Percentiles rank a stretch among this genome's conserved stretches.
Evolutionary conservation across 2,329 filamentous ascomycete genomes (phyloP).

Genomic region (Chaetomiaceae sp.): DNA sequence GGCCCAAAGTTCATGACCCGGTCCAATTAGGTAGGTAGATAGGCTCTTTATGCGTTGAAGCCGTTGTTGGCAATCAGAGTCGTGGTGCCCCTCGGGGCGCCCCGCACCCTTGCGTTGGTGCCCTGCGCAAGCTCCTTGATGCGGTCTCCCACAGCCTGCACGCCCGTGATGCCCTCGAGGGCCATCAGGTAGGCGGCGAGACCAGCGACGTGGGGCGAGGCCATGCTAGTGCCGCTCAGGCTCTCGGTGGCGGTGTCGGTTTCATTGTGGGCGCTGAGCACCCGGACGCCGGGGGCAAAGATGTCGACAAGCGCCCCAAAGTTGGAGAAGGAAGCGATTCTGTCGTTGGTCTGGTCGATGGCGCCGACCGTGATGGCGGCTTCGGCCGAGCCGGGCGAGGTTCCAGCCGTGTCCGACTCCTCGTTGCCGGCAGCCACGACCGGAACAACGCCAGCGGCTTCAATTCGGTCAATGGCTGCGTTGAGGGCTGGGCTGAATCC

Average conservation of each 20-base stretch:
- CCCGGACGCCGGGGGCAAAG: conserved; percentile 52
- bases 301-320: conserved; percentile 51
- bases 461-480: conserved; percentile 48
- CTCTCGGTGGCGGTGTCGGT: conserved; percentile 41
- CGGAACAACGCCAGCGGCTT: conserved; percentile 49
- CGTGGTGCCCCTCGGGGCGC: conserved; percentile 45
- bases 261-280: conserved; percentile 50
- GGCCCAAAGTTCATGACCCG: neutral
- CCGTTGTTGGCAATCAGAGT: conserved; percentile 56
- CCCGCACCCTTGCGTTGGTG: conserved; percentile 41
- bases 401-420: conserved; percentile 46
- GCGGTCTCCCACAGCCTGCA: conserved; percentile 41
- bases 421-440: conserved; percentile 60
- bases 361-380: conserved; percentile 58
- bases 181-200: conserved; percentile 64
- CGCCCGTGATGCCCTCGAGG: conserved; percentile 46
- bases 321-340: conserved; percentile 54
- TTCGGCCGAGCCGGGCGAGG: conserved; percentile 52
- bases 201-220: conserved; percentile 63
- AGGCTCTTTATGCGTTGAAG: neutral
- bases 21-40: neutral
- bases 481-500: conserved; percentile 48
- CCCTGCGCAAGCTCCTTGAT: conserved; percentile 51
- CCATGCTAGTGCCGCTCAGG: conserved; percentile 59
- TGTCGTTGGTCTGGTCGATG: conserved; percentile 48